These are phyloP conservation scores for Prinsepia uniflora DNA, from an alignment of 306 rosid genomes.

Conservation along the genomic window DNA sequence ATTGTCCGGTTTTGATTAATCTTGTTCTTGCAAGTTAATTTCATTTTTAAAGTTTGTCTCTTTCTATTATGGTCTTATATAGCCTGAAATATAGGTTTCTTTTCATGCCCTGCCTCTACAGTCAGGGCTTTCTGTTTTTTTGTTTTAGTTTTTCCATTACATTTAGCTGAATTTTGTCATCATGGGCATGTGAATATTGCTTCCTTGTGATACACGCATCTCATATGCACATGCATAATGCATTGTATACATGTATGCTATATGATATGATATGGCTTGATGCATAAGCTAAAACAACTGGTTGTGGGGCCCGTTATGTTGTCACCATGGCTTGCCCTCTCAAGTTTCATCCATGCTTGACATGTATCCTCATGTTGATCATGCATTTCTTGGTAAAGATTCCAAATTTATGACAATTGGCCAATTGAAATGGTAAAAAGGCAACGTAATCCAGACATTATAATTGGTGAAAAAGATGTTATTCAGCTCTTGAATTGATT, in stretches of 20 bases:
- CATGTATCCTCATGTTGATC: background rate
- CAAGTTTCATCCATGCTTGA: background rate
- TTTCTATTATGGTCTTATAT: background rate
- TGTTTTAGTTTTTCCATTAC: background rate
- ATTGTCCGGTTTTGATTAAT: background rate
- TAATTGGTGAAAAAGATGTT: too few species aligned
- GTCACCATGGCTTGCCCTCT: background rate
- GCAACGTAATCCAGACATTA: too few species aligned
- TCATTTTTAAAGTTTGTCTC: background rate
- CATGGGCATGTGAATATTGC: slow-evolving; percentile 4
- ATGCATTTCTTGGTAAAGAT: background rate
- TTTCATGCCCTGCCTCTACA: background rate
- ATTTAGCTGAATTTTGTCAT: background rate
- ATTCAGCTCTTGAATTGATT: slow-evolving; percentile 1
- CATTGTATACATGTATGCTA: too few species aligned
- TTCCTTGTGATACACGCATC: background rate
- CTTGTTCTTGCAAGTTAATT: background rate
- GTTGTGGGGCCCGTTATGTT: slow-evolving; percentile 11
- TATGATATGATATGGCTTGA: background rate
- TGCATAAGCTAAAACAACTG: background rate
- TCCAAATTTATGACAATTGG: too few species aligned
- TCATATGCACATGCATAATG: background rate
- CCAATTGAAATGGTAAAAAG: background rate
- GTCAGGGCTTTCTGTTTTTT: background rate
- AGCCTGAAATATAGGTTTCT: slow-evolving; percentile 2